Evolutionary conservation across 306 rosid species (phyloP).

Genomic region (Prunus dulcis): DNA sequence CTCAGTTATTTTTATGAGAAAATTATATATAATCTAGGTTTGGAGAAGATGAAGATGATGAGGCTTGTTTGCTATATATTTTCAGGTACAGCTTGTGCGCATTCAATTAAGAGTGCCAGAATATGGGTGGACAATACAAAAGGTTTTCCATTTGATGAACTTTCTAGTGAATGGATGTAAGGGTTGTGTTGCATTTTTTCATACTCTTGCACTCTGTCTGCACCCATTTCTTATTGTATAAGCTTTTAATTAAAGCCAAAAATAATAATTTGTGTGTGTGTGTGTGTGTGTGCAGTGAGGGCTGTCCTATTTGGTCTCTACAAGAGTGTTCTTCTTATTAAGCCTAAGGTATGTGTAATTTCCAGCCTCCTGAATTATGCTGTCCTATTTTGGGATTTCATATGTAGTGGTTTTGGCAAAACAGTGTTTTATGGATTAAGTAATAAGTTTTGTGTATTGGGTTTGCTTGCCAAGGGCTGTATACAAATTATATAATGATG

Average conservation of each 20-base stretch:
- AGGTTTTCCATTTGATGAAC: conserved; percentile 81
- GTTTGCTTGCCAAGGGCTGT: too few species aligned
- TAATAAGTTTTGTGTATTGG: background rate
- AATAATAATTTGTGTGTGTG: background rate
- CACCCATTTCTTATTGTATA: background rate
- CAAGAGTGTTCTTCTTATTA: conserved; percentile 47
- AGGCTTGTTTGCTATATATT: background rate
- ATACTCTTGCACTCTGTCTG: background rate
- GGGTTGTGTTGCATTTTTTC: conserved; percentile 10
- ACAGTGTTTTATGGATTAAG: background rate
- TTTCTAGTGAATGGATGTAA: conserved; percentile 68
- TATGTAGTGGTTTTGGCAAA: background rate
- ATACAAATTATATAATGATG: too few species aligned
- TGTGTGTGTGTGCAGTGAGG: conserved; percentile 54
- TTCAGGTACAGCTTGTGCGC: conserved; percentile 62
- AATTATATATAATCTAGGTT: too few species aligned
- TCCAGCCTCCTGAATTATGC: background rate
- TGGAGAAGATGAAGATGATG: too few species aligned
- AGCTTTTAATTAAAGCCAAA: background rate
- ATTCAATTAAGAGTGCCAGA: conserved; percentile 74
- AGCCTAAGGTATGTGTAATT: conserved; percentile 41
- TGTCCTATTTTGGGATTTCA: background rate
- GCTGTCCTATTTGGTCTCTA: conserved; percentile 65
- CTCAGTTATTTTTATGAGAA: too few species aligned
- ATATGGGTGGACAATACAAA: conserved; percentile 82